These are phyloP conservation scores for Lasiodiplodia theobromae DNA, from an alignment of 2,329 filamentous ascomycete genomes.

Conservation along the genomic window DNA sequence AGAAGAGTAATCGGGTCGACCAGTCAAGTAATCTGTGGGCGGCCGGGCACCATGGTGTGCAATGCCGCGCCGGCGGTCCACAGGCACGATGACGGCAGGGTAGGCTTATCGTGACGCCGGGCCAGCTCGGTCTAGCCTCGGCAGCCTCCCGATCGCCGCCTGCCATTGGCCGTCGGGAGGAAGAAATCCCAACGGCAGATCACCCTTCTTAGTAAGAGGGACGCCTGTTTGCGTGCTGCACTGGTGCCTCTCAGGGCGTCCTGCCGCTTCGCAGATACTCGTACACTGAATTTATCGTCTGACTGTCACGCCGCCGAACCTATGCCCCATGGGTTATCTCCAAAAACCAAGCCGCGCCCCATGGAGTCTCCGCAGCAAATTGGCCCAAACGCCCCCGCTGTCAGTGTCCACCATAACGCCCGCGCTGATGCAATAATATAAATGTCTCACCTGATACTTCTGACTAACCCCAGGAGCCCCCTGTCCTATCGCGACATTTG, in stretches of 20 bases:
- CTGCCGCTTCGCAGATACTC: constrained; percentile 12
- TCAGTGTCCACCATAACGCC: constrained; percentile 27
- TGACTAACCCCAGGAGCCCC: constrained; percentile 12
- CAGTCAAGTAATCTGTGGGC: constrained; percentile 12
- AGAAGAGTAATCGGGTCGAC: constrained; percentile 1
- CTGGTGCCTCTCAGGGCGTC: not conserved
- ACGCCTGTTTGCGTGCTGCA: constrained; percentile 3
- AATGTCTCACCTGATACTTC: constrained; percentile 24
- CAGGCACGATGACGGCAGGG: constrained; percentile 17
- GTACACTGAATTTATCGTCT: constrained; percentile 23
- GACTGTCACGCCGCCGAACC: constrained; percentile 8
- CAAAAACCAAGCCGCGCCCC: constrained; percentile 15
- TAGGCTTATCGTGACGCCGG: constrained; percentile 12
- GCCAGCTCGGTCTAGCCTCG: not conserved
- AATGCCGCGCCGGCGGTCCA: constrained; percentile 17
- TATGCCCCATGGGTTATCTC: constrained; percentile 13
- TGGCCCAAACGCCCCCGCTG: constrained; percentile 25
- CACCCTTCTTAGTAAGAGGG: not conserved
- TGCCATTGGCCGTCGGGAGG: not conserved
- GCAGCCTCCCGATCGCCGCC: not conserved
- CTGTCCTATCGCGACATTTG: constrained; percentile 19
- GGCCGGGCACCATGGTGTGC: constrained; percentile 25
- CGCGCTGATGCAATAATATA: constrained; percentile 28
- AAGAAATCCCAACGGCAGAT: constrained; percentile 19
- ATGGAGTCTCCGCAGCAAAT: constrained; percentile 28